Conservation (phyloP, 768 basidiomycete genomes). For the Amanita muscaria region DNA sequence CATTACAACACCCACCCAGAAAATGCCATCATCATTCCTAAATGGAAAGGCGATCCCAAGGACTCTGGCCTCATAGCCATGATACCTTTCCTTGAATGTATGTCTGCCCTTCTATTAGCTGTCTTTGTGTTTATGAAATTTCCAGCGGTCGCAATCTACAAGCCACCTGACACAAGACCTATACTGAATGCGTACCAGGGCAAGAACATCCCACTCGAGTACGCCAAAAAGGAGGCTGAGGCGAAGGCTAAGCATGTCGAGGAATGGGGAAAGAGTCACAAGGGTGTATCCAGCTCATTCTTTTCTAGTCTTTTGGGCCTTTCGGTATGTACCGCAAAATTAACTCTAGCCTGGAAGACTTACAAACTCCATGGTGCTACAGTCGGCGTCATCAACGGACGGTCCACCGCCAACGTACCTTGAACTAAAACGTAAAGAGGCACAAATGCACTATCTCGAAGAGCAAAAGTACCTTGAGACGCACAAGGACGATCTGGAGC, state of each 20-base stretch:
- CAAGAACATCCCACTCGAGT: conserved; percentile 84
- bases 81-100: conserved; percentile 95
- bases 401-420: conserved; percentile 41
- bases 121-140: background rate
- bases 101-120: conserved; percentile 17
- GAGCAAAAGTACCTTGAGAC: conserved; percentile 42
- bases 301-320: conserved; percentile 35
- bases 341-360: too few relatives aligned
- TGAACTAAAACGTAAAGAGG: conserved; percentile 43
- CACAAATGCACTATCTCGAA: conserved; percentile 38
- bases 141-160: conserved; percentile 87
- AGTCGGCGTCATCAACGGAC: conserved; percentile 17
- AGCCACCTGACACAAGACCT: conserved; percentile 78
- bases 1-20: conserved; percentile 77
- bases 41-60: conserved; percentile 75
- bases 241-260: conserved; percentile 69
- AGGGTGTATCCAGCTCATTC: conserved; percentile 24
- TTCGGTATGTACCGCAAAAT: conserved; percentile 16
- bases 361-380: too few relatives aligned
- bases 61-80: conserved; percentile 75
- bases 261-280: conserved; percentile 61
- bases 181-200: conserved; percentile 79
- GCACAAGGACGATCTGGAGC: conserved; percentile 38
- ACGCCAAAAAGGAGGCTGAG: conserved; percentile 81
- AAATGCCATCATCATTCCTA: conserved; percentile 75